Evolutionary conservation across 1,139 yeast species (phyloP).

Genomic region (Starmera stellimalicola): DNA sequence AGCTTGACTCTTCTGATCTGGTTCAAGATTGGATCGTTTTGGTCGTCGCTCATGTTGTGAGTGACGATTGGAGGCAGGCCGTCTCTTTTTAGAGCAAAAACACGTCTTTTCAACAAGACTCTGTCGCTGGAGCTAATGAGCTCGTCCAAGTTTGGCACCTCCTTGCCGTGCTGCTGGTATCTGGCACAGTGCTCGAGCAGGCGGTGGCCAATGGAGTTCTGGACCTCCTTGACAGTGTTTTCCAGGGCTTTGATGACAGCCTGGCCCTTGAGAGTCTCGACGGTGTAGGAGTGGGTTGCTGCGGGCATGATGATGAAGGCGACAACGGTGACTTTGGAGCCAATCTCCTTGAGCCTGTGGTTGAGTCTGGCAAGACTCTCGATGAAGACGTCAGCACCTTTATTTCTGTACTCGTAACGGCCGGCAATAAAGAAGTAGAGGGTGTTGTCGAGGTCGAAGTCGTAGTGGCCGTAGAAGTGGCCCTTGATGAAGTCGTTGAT

Average conservation of each 20-base stretch:
- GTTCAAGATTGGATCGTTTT: conserved; percentile 81
- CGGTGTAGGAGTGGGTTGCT: conserved; percentile 85
- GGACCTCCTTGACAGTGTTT: conserved; percentile 82
- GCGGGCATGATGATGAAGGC: conserved; percentile 99
- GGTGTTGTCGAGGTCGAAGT: conserved; percentile 89
- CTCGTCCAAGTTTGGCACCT: conserved; percentile 61
- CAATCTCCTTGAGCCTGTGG: conserved; percentile 71
- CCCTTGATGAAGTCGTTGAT: conserved; percentile 94
- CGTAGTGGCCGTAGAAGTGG: conserved; percentile 94
- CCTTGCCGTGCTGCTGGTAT: conserved; percentile 54
- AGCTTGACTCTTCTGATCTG: conserved; percentile 88
- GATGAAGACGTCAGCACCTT: conserved; percentile 93
- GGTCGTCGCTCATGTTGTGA: conserved; percentile 94
- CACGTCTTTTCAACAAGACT: conserved; percentile 84
- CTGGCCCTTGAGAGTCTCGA: conserved; percentile 92
- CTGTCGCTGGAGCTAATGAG: conserved; percentile 82
- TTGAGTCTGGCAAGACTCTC: conserved; percentile 90
- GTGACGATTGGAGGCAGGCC: conserved; percentile 94
- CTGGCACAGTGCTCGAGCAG: conserved; percentile 87
- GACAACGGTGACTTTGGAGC: conserved; percentile 86
- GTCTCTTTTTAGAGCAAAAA: conserved; percentile 84
- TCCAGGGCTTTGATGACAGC: conserved; percentile 92
- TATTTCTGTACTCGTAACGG: conserved; percentile 91
- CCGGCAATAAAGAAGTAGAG: conserved; percentile 95
- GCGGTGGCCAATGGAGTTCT: conserved; percentile 78